Evolutionary conservation across 2,329 filamentous ascomycete genomes (phyloP), one percentile per base, ranked within the genome.

Genomic region (Talaromyces islandicus): DNA sequence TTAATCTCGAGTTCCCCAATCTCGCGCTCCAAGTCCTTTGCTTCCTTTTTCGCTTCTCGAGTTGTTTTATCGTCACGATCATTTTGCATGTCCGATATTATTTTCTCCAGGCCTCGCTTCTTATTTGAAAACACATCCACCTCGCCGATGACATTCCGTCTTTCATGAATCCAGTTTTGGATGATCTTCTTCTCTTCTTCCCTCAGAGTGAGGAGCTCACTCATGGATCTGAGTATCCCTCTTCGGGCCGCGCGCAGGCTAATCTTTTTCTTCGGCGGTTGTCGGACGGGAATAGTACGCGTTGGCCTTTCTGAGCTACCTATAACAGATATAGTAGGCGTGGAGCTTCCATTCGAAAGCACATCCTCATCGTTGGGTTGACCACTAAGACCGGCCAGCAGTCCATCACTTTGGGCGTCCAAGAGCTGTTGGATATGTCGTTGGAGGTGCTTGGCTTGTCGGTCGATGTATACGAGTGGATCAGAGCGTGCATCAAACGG

Each of bases 331-430:
- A 65, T 59, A 9, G 65, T 69, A 24, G 71, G 68, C 5, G 66
- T 69, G 17, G 68, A 68, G 63, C 79, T 84, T 46, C 78, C 78
- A 35, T 77, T 80, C 1, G 81, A 83, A 1, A 57, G 54, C 21
- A 46, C 61, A 60, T 81, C 79, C 63, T 83, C 78, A 30, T 63
- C 55, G 12, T 48, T 43, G 25, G 48, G 66, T 27, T 74, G 70
- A 12, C 71, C 72, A 12, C 73, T 71, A 3, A 83, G 69, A 3
- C 80, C 81, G 53, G 78, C 77, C 46, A 81, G 73, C 30, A 87
- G 73, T 19, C 81, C 83, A 65, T 85, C 83, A 32, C 83, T 81
- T 69, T 87, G 85, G 10, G 83, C 82, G 70, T 87, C 84, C 24
- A 87, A 80, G 11, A 86, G 73, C 60, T 77, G 75, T 69, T 87